phyloP scores from a whole-genome alignment of 345 rosid genomes.

The Stellera chamaejasme region DNA sequence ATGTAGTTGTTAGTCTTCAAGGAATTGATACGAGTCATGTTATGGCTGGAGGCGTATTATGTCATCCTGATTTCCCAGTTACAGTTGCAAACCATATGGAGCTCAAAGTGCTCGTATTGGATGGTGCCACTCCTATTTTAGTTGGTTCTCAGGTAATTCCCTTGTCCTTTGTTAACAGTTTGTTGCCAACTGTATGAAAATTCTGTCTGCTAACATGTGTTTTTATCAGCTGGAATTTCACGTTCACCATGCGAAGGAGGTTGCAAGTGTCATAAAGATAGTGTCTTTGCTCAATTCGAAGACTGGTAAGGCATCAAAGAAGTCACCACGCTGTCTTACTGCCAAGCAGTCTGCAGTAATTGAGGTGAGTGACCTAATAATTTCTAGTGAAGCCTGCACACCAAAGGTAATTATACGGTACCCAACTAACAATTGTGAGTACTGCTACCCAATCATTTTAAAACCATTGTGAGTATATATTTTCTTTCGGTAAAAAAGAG shows the following conservation, averaged over 20 bases:
- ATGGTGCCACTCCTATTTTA: constrained; percentile 65
- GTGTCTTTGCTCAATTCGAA: constrained; percentile 67
- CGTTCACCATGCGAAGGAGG: constrained; percentile 79
- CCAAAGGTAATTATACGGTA: too few relatives aligned
- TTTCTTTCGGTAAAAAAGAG: too few relatives aligned
- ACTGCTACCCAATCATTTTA: background rate
- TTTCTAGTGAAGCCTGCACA: too few relatives aligned
- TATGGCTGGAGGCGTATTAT: constrained; percentile 80
- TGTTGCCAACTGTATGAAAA: background rate
- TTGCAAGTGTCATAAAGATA: constrained; percentile 60
- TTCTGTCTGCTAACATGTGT: constrained; percentile 2
- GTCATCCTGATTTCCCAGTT: constrained; percentile 89
- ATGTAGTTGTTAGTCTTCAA: constrained; percentile 51
- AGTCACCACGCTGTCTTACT: constrained; percentile 65
- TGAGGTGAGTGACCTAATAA: constrained; percentile 39
- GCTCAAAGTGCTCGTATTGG: constrained; percentile 65
- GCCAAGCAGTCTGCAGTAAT: constrained; percentile 76
- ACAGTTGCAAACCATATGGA: constrained; percentile 63
- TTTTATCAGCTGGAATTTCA: constrained; percentile 79
- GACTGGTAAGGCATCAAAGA: constrained; percentile 78
- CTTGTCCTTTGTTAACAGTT: background rate
- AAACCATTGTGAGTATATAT: background rate
- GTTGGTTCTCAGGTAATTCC: constrained; percentile 71
- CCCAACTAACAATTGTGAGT: background rate
- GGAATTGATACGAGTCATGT: constrained; percentile 64